Percentiles rank a stretch among this genome's conserved stretches.
Conservation (phyloP, 2,329 filamentous ascomycete species). For the Colletotrichum chrysophilum region DNA sequence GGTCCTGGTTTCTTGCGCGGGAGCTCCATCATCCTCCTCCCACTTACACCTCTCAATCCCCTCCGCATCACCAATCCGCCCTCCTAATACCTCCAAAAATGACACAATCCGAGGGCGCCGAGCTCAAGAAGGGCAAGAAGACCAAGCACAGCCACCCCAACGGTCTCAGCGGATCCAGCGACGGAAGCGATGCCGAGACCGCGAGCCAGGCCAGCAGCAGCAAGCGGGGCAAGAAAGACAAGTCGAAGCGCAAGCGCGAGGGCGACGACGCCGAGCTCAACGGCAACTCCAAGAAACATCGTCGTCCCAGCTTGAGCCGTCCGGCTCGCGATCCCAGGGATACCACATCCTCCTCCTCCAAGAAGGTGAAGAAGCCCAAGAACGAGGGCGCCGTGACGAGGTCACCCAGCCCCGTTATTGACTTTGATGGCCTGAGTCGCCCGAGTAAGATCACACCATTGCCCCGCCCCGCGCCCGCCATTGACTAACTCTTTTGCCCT, state of each 20-base stretch:
- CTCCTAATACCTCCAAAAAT: conserved; percentile 23
- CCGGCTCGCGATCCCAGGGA: conserved; percentile 67
- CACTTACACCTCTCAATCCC: conserved; percentile 25
- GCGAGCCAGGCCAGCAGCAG: conserved; percentile 22
- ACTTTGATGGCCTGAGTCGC: conserved; percentile 66
- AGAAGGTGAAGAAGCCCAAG: conserved; percentile 37
- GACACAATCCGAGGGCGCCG: conserved; percentile 31
- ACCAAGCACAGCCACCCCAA: conserved; percentile 29
- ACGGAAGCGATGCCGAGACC: conserved; percentile 17
- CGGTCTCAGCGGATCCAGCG: conserved; percentile 25
- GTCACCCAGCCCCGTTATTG: conserved; percentile 57
- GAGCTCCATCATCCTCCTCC: neutral
- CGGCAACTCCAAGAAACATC: conserved; percentile 29
- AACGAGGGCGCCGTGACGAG: conserved; percentile 31
- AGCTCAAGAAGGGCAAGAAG: conserved; percentile 37
- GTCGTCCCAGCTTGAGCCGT: conserved; percentile 62
- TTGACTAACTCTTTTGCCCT: conserved; percentile 21
- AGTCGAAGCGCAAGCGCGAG: conserved; percentile 26
- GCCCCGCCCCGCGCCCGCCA: neutral
- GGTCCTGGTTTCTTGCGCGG: neutral
- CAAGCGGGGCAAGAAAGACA: conserved; percentile 5
- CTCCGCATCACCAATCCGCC: neutral
- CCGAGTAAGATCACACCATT: conserved; percentile 46
- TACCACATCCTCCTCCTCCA: conserved; percentile 44
- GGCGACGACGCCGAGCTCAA: conserved; percentile 33